Evolutionary conservation across 768 basidiomycete genomes (phyloP).

Genomic region (Brasilioporus rufonigricans): DNA sequence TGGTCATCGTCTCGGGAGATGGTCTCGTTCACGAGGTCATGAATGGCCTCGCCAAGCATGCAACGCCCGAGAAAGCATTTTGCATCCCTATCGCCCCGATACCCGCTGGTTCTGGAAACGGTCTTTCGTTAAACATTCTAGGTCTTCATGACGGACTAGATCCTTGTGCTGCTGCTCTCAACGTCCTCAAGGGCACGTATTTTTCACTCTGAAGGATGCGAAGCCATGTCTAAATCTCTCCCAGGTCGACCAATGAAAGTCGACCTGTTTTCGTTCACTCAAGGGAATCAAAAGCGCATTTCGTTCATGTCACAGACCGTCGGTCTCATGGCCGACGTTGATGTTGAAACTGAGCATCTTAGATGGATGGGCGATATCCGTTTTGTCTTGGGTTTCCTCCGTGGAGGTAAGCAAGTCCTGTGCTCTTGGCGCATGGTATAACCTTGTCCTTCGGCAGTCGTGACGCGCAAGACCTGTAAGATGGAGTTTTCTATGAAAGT

Average conservation of each 20-base stretch:
- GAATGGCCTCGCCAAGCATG: conserved; percentile 76
- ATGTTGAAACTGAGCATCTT: conserved; percentile 79
- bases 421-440: background rate
- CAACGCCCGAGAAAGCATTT: conserved; percentile 58
- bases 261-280: conserved; percentile 76
- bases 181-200: conserved; percentile 67
- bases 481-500: conserved; percentile 69
- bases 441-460: conserved; percentile 41
- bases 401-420: conserved; percentile 49
- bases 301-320: conserved; percentile 84
- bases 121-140: conserved; percentile 66
- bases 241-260: conserved; percentile 70
- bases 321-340: conserved; percentile 84
- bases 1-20: conserved; percentile 79
- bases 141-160: conserved; percentile 70
- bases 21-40: conserved; percentile 81
- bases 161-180: conserved; percentile 68
- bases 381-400: conserved; percentile 70
- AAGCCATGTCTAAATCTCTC: background rate
- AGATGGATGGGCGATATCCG: conserved; percentile 86
- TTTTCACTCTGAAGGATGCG: background rate
- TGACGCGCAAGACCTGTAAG: conserved; percentile 61
- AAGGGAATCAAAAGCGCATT: conserved; percentile 57
- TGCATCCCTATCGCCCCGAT: conserved; percentile 71
- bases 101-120: conserved; percentile 84